Percentiles rank a stretch among this genome's conserved stretches.
Conservation (phyloP, 352 stramenopile genomes). For the Phytopythium kandeliae region DNA sequence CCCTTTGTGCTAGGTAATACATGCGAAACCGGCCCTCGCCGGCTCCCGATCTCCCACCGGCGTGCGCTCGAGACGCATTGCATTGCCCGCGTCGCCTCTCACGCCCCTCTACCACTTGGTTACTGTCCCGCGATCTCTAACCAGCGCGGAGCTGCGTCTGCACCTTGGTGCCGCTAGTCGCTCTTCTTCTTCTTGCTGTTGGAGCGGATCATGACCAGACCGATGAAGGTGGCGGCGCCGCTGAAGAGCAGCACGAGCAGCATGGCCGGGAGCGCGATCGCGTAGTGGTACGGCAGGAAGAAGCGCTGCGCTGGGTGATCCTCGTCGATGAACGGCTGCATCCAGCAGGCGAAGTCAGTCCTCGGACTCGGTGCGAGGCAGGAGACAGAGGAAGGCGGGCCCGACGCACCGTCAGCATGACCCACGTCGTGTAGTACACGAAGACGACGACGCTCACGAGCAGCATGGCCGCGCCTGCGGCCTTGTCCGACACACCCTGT, state of each 20-base stretch:
- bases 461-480: constrained; percentile 70
- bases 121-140: background rate
- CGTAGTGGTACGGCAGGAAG: constrained; percentile 87
- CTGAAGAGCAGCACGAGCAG: constrained; percentile 85
- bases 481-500: constrained; percentile 71
- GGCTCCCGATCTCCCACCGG: background rate
- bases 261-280: constrained; percentile 81
- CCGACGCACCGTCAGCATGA: constrained; percentile 77
- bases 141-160: background rate
- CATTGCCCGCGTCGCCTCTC: background rate
- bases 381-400: too few relatives aligned
- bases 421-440: constrained; percentile 90
- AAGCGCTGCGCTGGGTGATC: constrained; percentile 74
- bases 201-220: constrained; percentile 86
- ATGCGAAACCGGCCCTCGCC: background rate
- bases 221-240: constrained; percentile 81
- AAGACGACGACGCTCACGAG: constrained; percentile 79
- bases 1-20: background rate
- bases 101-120: background rate
- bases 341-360: background rate
- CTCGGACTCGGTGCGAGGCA: too few relatives aligned
- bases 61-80: background rate
- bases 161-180: background rate
- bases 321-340: constrained; percentile 84
- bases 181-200: constrained; percentile 66